These are phyloP conservation scores for Suillus placidus DNA, from an alignment of 768 basidiomycete genomes.

Conservation along the genomic window DNA sequence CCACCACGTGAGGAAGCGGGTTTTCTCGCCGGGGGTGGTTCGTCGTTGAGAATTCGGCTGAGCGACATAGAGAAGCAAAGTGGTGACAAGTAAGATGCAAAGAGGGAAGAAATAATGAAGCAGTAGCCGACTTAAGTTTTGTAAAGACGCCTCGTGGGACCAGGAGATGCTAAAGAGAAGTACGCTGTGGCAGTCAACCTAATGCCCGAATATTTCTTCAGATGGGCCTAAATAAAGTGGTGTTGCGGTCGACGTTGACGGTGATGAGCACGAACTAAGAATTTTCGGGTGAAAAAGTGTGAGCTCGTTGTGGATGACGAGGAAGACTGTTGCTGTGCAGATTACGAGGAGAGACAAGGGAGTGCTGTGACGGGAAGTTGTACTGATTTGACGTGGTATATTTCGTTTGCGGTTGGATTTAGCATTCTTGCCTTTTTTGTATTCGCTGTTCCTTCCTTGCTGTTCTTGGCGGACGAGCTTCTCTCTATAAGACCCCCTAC, in stretches of 20 bases:
- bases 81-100: conserved; percentile 8
- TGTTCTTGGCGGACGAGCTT: conserved; percentile 32
- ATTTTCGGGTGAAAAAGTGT: neutral
- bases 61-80: conserved; percentile 60
- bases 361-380: conserved; percentile 36
- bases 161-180: conserved; percentile 15
- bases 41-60: conserved; percentile 79
- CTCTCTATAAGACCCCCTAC: neutral
- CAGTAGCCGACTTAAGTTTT: conserved; percentile 17
- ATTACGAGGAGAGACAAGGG: conserved; percentile 21
- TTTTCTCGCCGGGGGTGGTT: conserved; percentile 49
- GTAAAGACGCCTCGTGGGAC: conserved; percentile 40
- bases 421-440: conserved; percentile 33
- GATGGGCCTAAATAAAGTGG: conserved; percentile 1
- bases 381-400: conserved; percentile 28
- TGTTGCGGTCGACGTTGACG: conserved; percentile 2
- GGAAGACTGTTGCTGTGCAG: conserved; percentile 22
- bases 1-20: conserved; percentile 21
- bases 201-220: conserved; percentile 7
- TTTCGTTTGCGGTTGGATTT: conserved; percentile 40
- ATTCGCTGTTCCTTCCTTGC: conserved; percentile 24
- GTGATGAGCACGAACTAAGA: neutral
- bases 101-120: conserved; percentile 16
- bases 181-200: conserved; percentile 6
- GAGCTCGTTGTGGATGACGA: conserved; percentile 12